Conservation (phyloP, 2,329 filamentous ascomycete species). For the Amesomyces nigricolor region DNA sequence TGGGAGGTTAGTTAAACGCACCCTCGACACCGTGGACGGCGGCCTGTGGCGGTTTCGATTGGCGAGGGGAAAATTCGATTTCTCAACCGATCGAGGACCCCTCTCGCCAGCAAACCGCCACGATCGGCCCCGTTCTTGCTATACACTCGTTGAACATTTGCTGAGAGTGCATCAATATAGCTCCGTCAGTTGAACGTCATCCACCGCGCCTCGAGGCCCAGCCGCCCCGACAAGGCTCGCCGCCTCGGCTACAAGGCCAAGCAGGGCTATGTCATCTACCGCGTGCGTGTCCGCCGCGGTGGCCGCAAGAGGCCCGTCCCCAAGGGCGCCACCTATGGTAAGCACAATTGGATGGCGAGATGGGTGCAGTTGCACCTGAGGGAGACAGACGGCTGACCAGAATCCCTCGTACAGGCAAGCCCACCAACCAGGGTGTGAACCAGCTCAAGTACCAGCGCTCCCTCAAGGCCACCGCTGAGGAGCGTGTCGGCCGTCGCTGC, state of each 20-base stretch:
- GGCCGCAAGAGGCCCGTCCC: constrained; percentile 94
- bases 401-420: constrained; percentile 67
- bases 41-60: constrained; percentile 17
- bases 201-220: constrained; percentile 96
- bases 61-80: constrained; percentile 11
- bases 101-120: constrained; percentile 4
- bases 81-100: not conserved
- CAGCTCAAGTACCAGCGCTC: constrained; percentile 99
- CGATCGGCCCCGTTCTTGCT: constrained; percentile 52
- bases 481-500: constrained; percentile 98
- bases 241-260: constrained; percentile 99
- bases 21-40: constrained; percentile 30
- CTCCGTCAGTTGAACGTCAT: constrained; percentile 99
- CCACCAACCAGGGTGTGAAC: constrained; percentile 99
- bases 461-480: constrained; percentile 94
- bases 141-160: constrained; percentile 99
- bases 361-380: not conserved
- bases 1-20: constrained; percentile 81
- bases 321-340: constrained; percentile 99
- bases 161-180: constrained; percentile 99
- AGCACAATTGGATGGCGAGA: constrained; percentile 30
- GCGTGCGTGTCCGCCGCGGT: constrained; percentile 95
- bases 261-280: constrained; percentile 99
- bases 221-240: constrained; percentile 99
- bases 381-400: constrained; percentile 1